phyloP scores from a whole-genome alignment of 2,329 filamentous ascomycete genomes.

The Periconia digitata region DNA sequence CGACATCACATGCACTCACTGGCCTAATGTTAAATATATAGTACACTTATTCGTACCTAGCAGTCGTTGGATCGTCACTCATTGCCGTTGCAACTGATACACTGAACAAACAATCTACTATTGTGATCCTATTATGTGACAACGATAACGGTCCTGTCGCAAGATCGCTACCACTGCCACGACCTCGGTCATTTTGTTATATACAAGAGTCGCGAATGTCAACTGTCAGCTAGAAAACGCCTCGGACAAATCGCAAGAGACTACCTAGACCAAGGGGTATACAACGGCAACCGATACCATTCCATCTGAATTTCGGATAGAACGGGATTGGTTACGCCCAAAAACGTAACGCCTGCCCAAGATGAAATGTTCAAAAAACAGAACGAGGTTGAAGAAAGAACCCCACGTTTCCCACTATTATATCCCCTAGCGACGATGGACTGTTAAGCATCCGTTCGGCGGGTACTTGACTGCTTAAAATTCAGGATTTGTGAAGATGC shows the following conservation, averaged over 20 bases:
- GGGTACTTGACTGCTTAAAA: too few species aligned
- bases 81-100: not conserved
- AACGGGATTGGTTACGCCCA: constrained; percentile 4
- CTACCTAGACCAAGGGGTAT: constrained; percentile 36
- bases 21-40: too few species aligned
- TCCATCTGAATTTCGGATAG: constrained; percentile 13
- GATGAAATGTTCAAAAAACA: not conserved
- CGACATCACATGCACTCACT: too few species aligned
- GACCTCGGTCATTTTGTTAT: constrained; percentile 11
- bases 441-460: too few species aligned
- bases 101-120: not conserved
- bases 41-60: too few species aligned
- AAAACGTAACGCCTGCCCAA: not conserved
- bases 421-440: too few species aligned
- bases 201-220: constrained; percentile 23
- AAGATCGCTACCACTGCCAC: not conserved
- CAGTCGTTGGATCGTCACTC: too few species aligned
- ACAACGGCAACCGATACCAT: constrained; percentile 29
- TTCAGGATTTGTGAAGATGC: too few species aligned
- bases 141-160: constrained; percentile 8
- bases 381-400: not conserved
- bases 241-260: constrained; percentile 15
- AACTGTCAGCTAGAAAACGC: constrained; percentile 13
- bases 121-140: constrained; percentile 9
- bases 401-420: not conserved